Evolutionary conservation across 1,139 yeast genomes (phyloP), one percentile per base, ranked within the genome.

Genomic region (Zygoascus sp.): DNA sequence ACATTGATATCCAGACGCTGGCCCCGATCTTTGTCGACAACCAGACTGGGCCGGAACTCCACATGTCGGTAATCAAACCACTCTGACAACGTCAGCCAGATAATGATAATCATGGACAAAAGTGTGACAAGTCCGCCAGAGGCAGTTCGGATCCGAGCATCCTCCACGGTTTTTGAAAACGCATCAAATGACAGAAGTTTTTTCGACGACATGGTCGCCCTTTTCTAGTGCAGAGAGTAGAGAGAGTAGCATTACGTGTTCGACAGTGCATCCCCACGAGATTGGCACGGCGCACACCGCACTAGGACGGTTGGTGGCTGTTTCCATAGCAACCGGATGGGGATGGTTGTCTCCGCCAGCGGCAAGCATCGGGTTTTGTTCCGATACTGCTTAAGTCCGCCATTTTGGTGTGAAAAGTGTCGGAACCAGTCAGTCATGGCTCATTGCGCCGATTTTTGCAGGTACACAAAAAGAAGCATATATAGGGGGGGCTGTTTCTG

Each of bases 131-230:
- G 60, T 2, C 97, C 98, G 45, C 98, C 98, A 5, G 92, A 76
- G 3, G 90, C 75, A 2, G 98, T 92, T 55, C 85, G 80, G 51
- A 92, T 80, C 49, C 87, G 76, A 5, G 96, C 95, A 64, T 92
- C 98, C 59, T 90, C 97, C 40, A 87, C 90, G 5, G 97, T 88
- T 67, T 89, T 90, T 28, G 96, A 81, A 66, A 92, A 92, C 10
- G 95, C 96, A 66, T 92, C 98, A 52, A 85, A 73, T 37, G 82
- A 77, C 48, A 85, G 70, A 53, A 87, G 70, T 51, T 45, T 40
- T 36, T 47, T 52, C 17, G 53, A 50, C 11, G 53, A 42, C 53
- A 50, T 51, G 38, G 7, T 16, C 17, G 22, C 16, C n/a, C 16
- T 11, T 9, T 23, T 23, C 10, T n/a, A n/a, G n/a, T n/a, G n/a